Conservation (phyloP, 169 alveolate genomes). For the Eimeria acervulina region DNA sequence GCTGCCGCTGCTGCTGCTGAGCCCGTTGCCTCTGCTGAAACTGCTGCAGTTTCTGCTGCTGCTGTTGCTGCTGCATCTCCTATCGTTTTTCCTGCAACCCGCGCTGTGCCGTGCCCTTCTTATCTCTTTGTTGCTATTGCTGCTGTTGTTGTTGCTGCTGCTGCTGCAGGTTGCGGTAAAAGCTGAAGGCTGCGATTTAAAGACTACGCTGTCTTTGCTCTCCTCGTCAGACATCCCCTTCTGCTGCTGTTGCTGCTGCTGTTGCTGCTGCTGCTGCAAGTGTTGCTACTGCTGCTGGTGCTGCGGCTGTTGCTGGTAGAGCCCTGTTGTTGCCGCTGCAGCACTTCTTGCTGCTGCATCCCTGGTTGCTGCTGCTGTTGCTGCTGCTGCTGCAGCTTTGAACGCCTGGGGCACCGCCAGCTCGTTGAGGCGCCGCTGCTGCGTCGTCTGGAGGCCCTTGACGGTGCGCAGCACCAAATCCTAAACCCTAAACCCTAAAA, state of each 20-base stretch:
- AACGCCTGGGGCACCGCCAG: not conserved
- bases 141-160: conserved; percentile 23
- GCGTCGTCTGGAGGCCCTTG: not conserved
- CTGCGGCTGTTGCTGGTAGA: not conserved
- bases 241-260: conserved; percentile 10
- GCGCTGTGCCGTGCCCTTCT: not conserved
- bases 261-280: not conserved
- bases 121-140: not conserved
- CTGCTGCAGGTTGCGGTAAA: conserved; percentile 17
- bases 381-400: conserved; percentile 5
- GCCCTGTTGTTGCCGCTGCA: too few species aligned
- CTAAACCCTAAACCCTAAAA: too few species aligned
- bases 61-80: conserved; percentile 14
- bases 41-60: conserved; percentile 26
- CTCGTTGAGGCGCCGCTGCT: not conserved
- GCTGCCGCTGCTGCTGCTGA: conserved; percentile 23
- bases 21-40: too few species aligned
- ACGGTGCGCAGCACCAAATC: not conserved
- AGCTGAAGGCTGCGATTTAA: not conserved
- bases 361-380: not conserved
- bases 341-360: not conserved
- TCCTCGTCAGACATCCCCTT: not conserved
- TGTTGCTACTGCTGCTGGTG: not conserved
- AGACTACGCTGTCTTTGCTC: not conserved
- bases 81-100: too few species aligned